These are phyloP conservation scores for Agaricus subrufescens DNA, from an alignment of 768 basidiomycete genomes.

Conservation along the genomic window DNA sequence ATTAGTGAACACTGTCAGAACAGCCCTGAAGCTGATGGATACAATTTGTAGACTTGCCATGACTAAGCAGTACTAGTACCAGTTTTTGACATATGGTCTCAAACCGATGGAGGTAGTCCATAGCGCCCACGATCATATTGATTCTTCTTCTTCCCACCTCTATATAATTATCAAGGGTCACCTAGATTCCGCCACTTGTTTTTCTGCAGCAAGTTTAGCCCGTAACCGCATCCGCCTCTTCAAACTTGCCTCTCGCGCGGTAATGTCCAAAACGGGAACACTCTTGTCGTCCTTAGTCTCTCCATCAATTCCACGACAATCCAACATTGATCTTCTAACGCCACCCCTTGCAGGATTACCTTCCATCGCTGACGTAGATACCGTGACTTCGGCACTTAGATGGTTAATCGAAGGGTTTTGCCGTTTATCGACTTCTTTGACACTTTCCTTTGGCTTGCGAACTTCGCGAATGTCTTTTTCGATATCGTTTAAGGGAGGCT, in stretches of 20 bases:
- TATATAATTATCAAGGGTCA: background rate
- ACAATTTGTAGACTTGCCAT: background rate
- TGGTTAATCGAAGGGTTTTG: background rate
- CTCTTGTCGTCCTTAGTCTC: constrained; percentile 13
- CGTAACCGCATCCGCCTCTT: constrained; percentile 45
- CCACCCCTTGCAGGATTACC: constrained; percentile 14
- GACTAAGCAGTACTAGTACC: too few relatives aligned
- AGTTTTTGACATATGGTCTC: too few relatives aligned
- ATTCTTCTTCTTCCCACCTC: constrained; percentile 2
- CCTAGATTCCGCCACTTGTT: constrained; percentile 13
- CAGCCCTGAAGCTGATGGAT: background rate
- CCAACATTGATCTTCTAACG: constrained; percentile 6
- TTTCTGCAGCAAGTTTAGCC: constrained; percentile 43
- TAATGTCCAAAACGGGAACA: constrained; percentile 18
- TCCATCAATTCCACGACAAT: constrained; percentile 8
- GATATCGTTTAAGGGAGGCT: constrained; percentile 38
- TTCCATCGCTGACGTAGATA: constrained; percentile 12
- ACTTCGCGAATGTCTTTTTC: constrained; percentile 24
- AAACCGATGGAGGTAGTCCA: too few relatives aligned
- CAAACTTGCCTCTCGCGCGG: constrained; percentile 36
- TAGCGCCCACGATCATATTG: too few relatives aligned
- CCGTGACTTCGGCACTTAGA: background rate
- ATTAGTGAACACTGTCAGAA: background rate
- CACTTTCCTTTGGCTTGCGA: background rate
- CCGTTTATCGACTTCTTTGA: constrained; percentile 2